A percentile compares a stretch with the other conserved stretches of the same genome.
Conservation (phyloP, 306 rosid genomes). For the Astragalus membranaceus region DNA sequence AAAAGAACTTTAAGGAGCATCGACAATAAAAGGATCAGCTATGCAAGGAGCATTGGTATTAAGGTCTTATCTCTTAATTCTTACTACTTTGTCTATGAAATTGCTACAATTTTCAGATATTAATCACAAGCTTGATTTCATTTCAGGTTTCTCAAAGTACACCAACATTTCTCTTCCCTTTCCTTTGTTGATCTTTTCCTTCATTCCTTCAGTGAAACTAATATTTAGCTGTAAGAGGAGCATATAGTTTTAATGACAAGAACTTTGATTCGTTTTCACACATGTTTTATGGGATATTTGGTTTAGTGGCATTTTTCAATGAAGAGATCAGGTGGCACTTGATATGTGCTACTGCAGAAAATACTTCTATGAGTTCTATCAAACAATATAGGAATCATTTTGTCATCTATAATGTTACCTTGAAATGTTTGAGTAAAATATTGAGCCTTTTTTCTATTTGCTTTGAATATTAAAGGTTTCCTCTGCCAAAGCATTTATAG, state of each 20-base stretch:
- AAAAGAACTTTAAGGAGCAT: no score
- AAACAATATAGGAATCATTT: background rate
- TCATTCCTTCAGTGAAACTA: background rate
- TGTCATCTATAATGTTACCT: background rate
- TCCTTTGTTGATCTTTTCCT: background rate
- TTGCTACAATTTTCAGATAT: no score
- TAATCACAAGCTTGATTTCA: no score
- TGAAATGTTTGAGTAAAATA: background rate
- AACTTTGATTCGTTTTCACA: background rate
- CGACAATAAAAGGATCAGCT: no score
- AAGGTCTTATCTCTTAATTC: no score
- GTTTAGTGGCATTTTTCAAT: background rate
- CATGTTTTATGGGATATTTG: background rate
- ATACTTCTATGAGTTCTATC: background rate
- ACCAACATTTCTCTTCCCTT: no score
- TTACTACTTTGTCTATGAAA: no score
- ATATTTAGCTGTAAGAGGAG: background rate
- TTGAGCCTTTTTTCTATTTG: background rate
- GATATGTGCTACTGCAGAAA: background rate
- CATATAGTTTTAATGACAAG: background rate
- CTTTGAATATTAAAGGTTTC: background rate
- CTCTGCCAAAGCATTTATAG: conserved; percentile 16
- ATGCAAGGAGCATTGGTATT: no score
- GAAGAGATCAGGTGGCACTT: background rate
- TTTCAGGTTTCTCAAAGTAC: no score